These are phyloP conservation scores for Conticribra guillardii DNA, from an alignment of 108 stramenopile genomes.

Conservation along the genomic window DNA sequence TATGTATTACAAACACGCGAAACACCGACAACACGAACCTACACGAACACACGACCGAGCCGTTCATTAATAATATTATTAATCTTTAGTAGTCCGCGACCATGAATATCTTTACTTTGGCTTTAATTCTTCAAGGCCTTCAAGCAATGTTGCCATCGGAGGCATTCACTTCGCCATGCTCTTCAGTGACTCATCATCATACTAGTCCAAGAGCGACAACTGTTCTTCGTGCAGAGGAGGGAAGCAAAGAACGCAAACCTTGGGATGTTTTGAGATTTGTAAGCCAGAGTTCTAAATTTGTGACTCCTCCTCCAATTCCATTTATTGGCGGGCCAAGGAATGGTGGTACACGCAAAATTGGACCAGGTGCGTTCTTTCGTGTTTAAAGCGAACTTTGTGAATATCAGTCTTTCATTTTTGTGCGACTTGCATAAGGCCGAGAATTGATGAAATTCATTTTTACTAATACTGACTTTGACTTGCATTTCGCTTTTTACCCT, in stretches of 20 bases:
- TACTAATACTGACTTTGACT: no score
- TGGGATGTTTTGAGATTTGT: slow-evolving; percentile 81
- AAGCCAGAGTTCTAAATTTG: slow-evolving; percentile 75
- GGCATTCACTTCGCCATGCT: slow-evolving; percentile 1
- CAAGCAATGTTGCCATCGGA: background rate
- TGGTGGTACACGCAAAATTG: slow-evolving; percentile 14
- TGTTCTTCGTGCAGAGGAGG: background rate
- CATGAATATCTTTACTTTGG: no score
- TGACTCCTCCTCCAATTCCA: slow-evolving; percentile 47
- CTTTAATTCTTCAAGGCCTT: background rate
- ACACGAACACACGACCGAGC: background rate
- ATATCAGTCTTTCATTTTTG: background rate
- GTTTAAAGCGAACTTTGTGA: background rate
- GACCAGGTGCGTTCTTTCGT: slow-evolving; percentile 22
- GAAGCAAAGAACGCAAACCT: slow-evolving; percentile 22
- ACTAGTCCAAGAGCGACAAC: background rate
- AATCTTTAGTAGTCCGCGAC: no score
- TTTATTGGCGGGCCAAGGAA: slow-evolving; percentile 24
- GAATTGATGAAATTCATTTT: no score
- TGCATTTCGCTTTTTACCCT: no score
- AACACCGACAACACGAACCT: no score
- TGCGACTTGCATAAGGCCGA: no score
- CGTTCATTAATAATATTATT: background rate
- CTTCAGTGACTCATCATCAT: background rate
- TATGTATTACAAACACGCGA: no score